Evolutionary conservation across 78 protist genomes (phyloP).

Genomic region (Tieghemostelium lacteum): DNA sequence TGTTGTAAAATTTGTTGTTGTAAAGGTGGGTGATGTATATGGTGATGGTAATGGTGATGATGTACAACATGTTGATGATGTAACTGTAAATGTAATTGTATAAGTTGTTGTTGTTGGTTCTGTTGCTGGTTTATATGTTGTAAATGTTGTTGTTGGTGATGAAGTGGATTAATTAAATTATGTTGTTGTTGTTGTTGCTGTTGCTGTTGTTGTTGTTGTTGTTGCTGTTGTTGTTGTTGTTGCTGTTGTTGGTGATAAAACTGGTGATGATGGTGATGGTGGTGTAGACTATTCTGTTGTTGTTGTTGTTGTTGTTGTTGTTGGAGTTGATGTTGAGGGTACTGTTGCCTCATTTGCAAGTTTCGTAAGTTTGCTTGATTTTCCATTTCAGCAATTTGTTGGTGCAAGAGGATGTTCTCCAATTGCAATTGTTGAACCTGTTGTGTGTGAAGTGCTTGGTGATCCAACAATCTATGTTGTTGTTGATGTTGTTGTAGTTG

Average conservation of each 20-base stretch:
- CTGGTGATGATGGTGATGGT: slow-evolving; percentile 2
- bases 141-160: too few relatives aligned
- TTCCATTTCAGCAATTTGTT: not conserved
- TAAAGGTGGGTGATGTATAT: not conserved
- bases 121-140: too few relatives aligned
- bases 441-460: slow-evolving; percentile 5
- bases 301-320: slow-evolving; percentile 20
- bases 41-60: slow-evolving; percentile 12
- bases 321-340: slow-evolving; percentile 1
- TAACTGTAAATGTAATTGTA: not conserved
- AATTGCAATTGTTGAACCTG: not conserved
- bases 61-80: slow-evolving; percentile 18
- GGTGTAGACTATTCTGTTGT: not conserved
- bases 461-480: not conserved
- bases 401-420: not conserved
- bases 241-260: slow-evolving; percentile 1
- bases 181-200: slow-evolving; percentile 23
- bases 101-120: not conserved
- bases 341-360: not conserved
- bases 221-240: not conserved
- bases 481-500: slow-evolving; percentile 3
- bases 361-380: not conserved
- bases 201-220: slow-evolving; percentile 21
- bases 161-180: too few relatives aligned
- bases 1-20: not conserved